Base-by-base conservation (phyloP, 140 eudicot species). In the Bidens hawaiensis region DNA sequence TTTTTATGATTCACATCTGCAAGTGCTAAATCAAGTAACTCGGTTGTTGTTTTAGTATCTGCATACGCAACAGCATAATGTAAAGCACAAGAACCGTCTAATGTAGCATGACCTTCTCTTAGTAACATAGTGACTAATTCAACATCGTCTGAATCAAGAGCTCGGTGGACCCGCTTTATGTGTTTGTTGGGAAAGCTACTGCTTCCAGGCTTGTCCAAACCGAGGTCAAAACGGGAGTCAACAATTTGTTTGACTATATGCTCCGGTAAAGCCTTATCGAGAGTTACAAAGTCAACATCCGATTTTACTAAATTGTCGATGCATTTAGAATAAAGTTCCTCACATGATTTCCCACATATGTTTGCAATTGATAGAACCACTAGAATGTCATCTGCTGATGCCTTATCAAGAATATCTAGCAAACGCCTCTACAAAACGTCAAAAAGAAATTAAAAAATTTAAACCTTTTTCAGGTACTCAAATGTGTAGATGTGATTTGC, bases 1-100 rank as follows among this genome's bases (percentile, higher is more conserved):
- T 88, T 88, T 54, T 66, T 77, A 50, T 60, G 83, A 76, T 93
- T 93, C 22, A 93, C 85, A 79, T 93, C 99, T 24, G 99, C 96
- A 50, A 88, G 76, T 22, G 81, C 83, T 49, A 93, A 83, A 71
- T 93, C 99, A 68, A 93, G 96, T 67, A 93, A 87, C 47, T 88
- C 99, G 11, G 82, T 77, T 13, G 96, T 85, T 27, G 94, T 88
- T 77, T 88, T 93, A 68, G 96, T 86, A 70, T 88, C 94, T 11
- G 96, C 85, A 68, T 87, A 81, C 22, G 95, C 99, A 33, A 93
- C 99, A 34, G 99, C 96, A 56, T 93, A 88, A 67, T 93, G 99
- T 18, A 93, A 86, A 4, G 96, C 99, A 61, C 80, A 85, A 12
- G 99, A 91, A 75, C 85, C 93, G 47, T 93, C 99, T n/a, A 93